Evolutionary conservation across 139 green algal genomes (phyloP), one percentile per base, ranked within the genome.

Genomic region (Chlamydomonas eustigma): DNA sequence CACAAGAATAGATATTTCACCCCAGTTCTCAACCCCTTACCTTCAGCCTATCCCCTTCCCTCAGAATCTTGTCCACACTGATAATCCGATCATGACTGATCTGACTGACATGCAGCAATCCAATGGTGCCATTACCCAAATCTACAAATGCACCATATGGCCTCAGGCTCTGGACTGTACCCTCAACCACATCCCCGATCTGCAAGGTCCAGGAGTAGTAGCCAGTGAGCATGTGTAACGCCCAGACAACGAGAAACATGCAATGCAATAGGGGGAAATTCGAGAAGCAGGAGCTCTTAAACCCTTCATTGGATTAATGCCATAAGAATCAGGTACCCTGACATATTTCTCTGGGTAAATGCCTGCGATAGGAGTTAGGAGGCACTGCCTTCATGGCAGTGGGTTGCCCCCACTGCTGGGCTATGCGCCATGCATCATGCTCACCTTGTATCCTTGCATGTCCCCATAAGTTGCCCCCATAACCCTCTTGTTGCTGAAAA

Each of bases 131-230:
- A 25, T 72, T 50, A 67, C 94, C 96, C 44, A 99, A 82, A 69
- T 98, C 94, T 3, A 99, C 78, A 66, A 99, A 99, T 8, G 95
- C 96, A 71, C 96, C 96, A 80, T 98, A 99, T 4, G 92, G 91
- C 87, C 97, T 95, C 8, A 99, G 87, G 1, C 81, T 79, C 76
- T 92, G 86, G 32, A 99, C 93, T 12, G 84, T 90, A 38, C 95
- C 96, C 52, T 89, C 74, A n/a, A 98, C 89, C 2, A 99, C 95
- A 70, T 97, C 93, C 32, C 95, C 95, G 8, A 97, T 84, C 80
- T 85, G 73, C 52, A 8, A 30, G 4, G 38, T n/a, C n/a, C n/a
- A n/a, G n/a, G n/a, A n/a, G n/a, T n/a, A n/a, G n/a, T n/a, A n/a
- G n/a, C n/a, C n/a, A n/a, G n/a, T n/a, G n/a, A n/a, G n/a, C n/a